phyloP scores from a whole-genome alignment of 768 basidiomycete species.

The Trametes sanguinea region DNA sequence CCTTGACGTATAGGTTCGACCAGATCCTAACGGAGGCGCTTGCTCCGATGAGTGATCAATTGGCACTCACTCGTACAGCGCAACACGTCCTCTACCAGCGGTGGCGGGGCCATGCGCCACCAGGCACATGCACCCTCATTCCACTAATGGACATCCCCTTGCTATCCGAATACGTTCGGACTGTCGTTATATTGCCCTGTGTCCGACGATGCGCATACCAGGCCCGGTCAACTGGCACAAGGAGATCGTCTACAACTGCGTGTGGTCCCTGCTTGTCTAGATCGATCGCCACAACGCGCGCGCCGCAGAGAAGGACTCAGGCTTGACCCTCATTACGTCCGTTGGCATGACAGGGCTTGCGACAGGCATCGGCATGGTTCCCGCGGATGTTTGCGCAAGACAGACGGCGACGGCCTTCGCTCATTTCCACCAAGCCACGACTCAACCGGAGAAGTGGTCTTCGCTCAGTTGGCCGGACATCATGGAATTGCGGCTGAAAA shows the following conservation, averaged over 20 bases:
- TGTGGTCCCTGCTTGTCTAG: slow-evolving; percentile 29
- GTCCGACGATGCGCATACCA: slow-evolving; percentile 21
- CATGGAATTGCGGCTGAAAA: neutral
- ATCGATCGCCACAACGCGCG: slow-evolving; percentile 15
- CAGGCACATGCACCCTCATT: slow-evolving; percentile 22
- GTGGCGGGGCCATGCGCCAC: slow-evolving; percentile 21
- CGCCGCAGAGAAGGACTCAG: neutral
- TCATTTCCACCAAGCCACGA: slow-evolving; percentile 23
- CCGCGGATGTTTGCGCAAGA: slow-evolving; percentile 22
- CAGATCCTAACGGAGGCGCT: slow-evolving; percentile 6
- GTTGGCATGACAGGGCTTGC: slow-evolving; percentile 23
- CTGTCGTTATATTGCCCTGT: slow-evolving; percentile 16
- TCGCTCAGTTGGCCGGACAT: slow-evolving; percentile 13
- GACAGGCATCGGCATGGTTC: slow-evolving; percentile 15
- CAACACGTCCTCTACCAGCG: slow-evolving; percentile 16
- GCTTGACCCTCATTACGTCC: neutral
- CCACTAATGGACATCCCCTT: slow-evolving; percentile 12
- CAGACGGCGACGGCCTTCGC: slow-evolving; percentile 29
- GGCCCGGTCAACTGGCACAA: slow-evolving; percentile 21
- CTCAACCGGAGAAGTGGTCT: slow-evolving; percentile 12
- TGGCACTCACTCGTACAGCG: slow-evolving; percentile 10
- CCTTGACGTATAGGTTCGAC: slow-evolving; percentile 1
- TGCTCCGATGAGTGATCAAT: neutral
- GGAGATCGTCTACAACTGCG: slow-evolving; percentile 30
- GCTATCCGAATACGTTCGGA: slow-evolving; percentile 9